These are phyloP conservation scores for Skeletonema potamos DNA, from an alignment of 108 stramenopile species.

Conservation along the genomic window DNA sequence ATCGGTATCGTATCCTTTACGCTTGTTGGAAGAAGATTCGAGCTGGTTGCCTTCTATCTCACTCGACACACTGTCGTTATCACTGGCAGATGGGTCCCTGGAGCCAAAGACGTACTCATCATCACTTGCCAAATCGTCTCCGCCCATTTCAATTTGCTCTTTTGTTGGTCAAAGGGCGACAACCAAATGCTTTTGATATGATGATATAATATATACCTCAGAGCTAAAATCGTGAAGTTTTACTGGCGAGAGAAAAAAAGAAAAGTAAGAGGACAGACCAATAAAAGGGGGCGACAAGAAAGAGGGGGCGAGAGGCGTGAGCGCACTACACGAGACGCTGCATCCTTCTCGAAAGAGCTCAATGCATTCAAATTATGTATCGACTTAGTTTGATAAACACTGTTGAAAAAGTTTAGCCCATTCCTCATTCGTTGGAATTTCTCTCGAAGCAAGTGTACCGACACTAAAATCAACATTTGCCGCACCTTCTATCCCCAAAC, in stretches of 20 bases:
- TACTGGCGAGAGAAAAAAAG: no score
- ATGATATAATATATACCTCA: no score
- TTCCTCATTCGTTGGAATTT: slow-evolving; percentile 22
- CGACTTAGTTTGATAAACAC: slow-evolving; percentile 2
- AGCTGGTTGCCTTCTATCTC: slow-evolving; percentile 13
- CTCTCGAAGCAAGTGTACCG: slow-evolving; percentile 13
- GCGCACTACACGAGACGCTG: no score
- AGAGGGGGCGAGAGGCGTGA: no score
- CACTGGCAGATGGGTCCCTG: neutral
- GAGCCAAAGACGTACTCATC: slow-evolving; percentile 67
- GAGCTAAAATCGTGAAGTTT: no score
- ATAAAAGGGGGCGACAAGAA: no score
- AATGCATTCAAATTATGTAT: no score
- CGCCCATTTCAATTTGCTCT: slow-evolving; percentile 57
- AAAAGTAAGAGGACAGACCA: no score
- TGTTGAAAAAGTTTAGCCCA: slow-evolving; percentile 14
- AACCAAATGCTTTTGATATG: neutral
- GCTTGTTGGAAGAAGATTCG: slow-evolving; percentile 26
- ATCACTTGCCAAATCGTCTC: slow-evolving; percentile 83
- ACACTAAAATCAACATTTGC: slow-evolving; percentile 31
- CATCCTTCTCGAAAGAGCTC: no score
- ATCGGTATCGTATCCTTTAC: slow-evolving; percentile 12
- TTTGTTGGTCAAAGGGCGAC: no score
- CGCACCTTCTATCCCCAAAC: slow-evolving; percentile 16
- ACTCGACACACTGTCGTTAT: slow-evolving; percentile 5